Conservation (phyloP, 805 yeast species). For the Hemisphaericaspora nanyangensis region DNA sequence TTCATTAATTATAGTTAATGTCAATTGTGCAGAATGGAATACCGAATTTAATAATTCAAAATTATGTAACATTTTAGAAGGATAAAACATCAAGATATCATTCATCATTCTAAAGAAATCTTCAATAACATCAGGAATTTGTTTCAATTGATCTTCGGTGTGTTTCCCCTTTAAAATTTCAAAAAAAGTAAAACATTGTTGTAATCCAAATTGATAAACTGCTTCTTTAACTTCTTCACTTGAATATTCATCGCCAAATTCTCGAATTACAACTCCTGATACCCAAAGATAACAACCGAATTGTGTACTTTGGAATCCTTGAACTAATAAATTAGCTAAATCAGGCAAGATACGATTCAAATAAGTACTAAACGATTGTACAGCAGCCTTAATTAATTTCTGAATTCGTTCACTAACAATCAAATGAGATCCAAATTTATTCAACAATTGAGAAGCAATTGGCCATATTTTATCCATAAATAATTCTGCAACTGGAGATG, state of each 20-base stretch:
- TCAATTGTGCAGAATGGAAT: conserved; percentile 55
- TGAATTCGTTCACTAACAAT: conserved; percentile 71
- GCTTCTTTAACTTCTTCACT: conserved; percentile 50
- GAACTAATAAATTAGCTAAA: conserved; percentile 62
- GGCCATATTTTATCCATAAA: conserved; percentile 60
- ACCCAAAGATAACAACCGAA: conserved; percentile 89
- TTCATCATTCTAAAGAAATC: conserved; percentile 80
- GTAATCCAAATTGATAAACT: conserved; percentile 70
- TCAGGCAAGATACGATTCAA: conserved; percentile 57
- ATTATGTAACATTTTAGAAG: conserved; percentile 45
- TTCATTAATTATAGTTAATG: conserved; percentile 53
- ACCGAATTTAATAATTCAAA: conserved; percentile 48
- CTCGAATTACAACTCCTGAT: conserved; percentile 75
- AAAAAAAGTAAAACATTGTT: conserved; percentile 61
- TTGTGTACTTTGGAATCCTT: conserved; percentile 65
- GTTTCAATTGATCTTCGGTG: conserved; percentile 25
- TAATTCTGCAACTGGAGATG: conserved; percentile 47
- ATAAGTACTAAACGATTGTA: conserved; percentile 59
- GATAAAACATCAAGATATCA: conserved; percentile 75
- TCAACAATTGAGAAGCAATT: conserved; percentile 43
- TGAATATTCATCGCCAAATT: conserved; percentile 54
- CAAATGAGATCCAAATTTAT: conserved; percentile 53
- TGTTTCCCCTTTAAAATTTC: conserved; percentile 26
- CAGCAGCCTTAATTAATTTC: conserved; percentile 61
- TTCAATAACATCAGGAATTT: conserved; percentile 69